Evolutionary conservation across 78 protist species (phyloP).

Genomic region (Planoprotostelium fungivorum): DNA sequence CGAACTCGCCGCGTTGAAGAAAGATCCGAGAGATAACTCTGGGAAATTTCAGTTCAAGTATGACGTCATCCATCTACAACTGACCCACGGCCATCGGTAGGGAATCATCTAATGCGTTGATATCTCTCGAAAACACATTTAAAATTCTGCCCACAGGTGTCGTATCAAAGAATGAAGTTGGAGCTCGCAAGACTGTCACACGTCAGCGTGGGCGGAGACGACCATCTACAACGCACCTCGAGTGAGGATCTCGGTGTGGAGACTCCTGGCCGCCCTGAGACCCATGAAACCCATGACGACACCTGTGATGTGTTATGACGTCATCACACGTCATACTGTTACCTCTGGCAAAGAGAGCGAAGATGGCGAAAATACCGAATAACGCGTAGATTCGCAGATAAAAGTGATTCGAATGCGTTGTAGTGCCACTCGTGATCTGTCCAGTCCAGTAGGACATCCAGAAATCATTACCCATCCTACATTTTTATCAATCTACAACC

Average conservation of each 20-base stretch:
- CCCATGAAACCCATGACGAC: neutral
- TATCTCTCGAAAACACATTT: conserved; percentile 90
- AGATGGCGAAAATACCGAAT: neutral
- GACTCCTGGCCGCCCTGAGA: neutral
- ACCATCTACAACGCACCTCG: neutral
- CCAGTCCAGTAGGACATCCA: neutral
- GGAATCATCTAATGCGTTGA: conserved; percentile 67
- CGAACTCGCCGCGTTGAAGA: conserved; percentile 47
- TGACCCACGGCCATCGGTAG: conserved; percentile 35
- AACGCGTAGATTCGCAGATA: neutral
- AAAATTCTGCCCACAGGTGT: conserved; percentile 93
- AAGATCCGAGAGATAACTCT: conserved; percentile 19
- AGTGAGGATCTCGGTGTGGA: neutral
- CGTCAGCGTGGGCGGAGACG: neutral
- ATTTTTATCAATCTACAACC: neutral
- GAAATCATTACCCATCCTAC: neutral
- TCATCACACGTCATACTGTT: neutral
- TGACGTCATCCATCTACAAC: conserved; percentile 6
- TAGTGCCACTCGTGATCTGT: neutral
- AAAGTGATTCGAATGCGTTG: neutral
- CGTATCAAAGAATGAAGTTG: conserved; percentile 91
- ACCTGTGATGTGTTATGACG: too few species aligned
- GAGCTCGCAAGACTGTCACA: conserved; percentile 72
- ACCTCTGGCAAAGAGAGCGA: neutral
- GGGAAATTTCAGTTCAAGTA: neutral